Percentiles rank a stretch among this genome's conserved stretches.
phyloP scores from a whole-genome alignment of 768 basidiomycete species.

The Russula ochroleuca region DNA sequence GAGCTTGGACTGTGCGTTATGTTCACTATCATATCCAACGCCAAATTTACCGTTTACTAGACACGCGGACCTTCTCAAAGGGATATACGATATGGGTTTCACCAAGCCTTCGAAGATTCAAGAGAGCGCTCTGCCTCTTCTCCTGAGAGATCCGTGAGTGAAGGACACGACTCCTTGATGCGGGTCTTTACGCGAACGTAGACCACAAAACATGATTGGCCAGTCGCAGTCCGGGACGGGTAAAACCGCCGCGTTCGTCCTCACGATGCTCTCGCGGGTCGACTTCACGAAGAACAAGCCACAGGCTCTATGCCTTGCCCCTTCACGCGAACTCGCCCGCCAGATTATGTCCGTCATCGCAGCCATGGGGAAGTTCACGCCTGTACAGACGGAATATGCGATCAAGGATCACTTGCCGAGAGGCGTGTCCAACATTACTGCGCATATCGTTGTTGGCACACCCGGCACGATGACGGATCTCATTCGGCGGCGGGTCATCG shows the following conservation, averaged over 20 bases:
- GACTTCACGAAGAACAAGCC: constrained; percentile 79
- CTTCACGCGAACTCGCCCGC: constrained; percentile 92
- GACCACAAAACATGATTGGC: constrained; percentile 98
- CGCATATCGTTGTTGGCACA: constrained; percentile 92
- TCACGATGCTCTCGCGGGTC: constrained; percentile 94
- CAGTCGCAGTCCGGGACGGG: constrained; percentile 99
- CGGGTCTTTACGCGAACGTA: constrained; percentile 35
- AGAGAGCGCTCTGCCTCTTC: constrained; percentile 89
- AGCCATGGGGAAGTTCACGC: constrained; percentile 92
- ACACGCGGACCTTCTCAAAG: constrained; percentile 84
- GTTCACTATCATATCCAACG: constrained; percentile 55
- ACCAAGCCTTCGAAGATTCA: constrained; percentile 99
- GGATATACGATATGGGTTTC: constrained; percentile 92
- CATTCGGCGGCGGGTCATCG: constrained; percentile 71
- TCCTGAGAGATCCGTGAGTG: constrained; percentile 83
- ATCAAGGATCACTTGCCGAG: constrained; percentile 82
- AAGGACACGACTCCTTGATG: not conserved
- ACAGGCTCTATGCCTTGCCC: constrained; percentile 97
- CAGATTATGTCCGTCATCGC: constrained; percentile 96
- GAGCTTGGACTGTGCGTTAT: constrained; percentile 86
- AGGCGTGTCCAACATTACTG: constrained; percentile 63
- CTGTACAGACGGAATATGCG: constrained; percentile 90
- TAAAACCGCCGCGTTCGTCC: constrained; percentile 96
- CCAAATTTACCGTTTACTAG: constrained; percentile 39
- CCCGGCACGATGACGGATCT: constrained; percentile 93